Percentiles rank a stretch among this genome's conserved stretches.
phyloP scores from a whole-genome alignment of 164 flowering plant species.

The Magnolia sinica region DNA sequence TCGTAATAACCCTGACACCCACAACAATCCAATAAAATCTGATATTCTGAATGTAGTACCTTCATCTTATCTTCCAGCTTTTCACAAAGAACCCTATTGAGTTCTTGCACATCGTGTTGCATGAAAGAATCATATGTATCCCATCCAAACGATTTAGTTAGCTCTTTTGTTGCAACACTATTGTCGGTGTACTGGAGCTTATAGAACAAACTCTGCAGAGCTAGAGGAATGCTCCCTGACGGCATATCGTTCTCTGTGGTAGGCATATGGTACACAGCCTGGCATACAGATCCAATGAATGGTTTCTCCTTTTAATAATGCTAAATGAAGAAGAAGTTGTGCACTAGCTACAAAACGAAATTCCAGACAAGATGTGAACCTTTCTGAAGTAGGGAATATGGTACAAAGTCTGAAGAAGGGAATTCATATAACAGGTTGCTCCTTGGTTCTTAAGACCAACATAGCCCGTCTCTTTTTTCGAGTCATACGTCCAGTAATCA shows the following conservation, averaged over 20 bases:
- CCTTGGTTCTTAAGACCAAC: constrained; percentile 98
- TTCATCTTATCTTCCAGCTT: constrained; percentile 96
- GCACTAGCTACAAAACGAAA: neutral
- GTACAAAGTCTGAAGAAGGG: constrained; percentile 81
- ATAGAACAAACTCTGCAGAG: constrained; percentile 86
- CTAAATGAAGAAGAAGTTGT: neutral
- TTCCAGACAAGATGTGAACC: constrained; percentile 33
- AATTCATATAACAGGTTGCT: constrained; percentile 98
- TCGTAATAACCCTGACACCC: neutral
- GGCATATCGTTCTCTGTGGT: constrained; percentile 94
- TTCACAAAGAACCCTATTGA: constrained; percentile 84
- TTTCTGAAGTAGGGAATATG: constrained; percentile 90
- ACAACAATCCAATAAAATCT: neutral
- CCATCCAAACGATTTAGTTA: constrained; percentile 98
- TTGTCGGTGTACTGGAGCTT: constrained; percentile 87
- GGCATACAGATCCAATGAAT: constrained; percentile 17
- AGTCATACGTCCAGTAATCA: constrained; percentile 86
- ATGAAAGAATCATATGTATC: constrained; percentile 93
- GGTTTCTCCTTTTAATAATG: neutral
- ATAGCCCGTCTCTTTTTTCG: constrained; percentile 93
- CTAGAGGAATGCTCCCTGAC: constrained; percentile 86
- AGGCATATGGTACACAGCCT: constrained; percentile 99
- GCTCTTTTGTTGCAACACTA: constrained; percentile 90
- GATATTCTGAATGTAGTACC: constrained; percentile 29
- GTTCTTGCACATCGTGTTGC: constrained; percentile 98